These are phyloP conservation scores for Ceriops decandra DNA, from an alignment of 345 rosid genomes.

Conservation along the genomic window DNA sequence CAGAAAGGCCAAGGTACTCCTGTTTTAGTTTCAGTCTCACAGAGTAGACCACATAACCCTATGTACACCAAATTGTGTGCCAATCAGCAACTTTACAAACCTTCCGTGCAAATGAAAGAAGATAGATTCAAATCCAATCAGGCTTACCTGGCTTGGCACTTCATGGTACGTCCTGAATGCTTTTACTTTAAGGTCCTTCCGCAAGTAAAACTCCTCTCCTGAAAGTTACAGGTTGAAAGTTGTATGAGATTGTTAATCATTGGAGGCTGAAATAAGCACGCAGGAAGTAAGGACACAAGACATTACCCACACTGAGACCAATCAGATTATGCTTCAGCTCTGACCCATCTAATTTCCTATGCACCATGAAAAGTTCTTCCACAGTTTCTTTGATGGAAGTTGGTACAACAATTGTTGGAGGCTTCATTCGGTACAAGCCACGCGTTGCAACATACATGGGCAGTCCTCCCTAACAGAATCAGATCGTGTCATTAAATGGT, in stretches of 20 bases:
- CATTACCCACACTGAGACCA: constrained; percentile 82
- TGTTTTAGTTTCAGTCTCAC: constrained; percentile 71
- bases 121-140: neutral
- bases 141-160: constrained; percentile 74
- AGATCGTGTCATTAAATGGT: neutral
- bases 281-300: neutral
- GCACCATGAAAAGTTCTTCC: constrained; percentile 73
- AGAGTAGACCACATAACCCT: constrained; percentile 88
- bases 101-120: neutral
- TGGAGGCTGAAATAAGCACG: no score
- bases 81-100: neutral
- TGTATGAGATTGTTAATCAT: neutral
- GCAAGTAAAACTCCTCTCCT: constrained; percentile 79
- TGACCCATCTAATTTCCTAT: constrained; percentile 71
- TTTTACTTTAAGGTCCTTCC: constrained; percentile 80
- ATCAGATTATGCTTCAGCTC: constrained; percentile 68
- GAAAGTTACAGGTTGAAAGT: constrained; percentile 25
- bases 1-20: constrained; percentile 71
- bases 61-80: constrained; percentile 13
- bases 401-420: constrained; percentile 82
- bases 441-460: constrained; percentile 96
- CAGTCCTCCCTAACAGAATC: constrained; percentile 65
- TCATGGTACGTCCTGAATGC: constrained; percentile 92
- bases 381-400: constrained; percentile 58
- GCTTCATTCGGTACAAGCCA: constrained; percentile 75